Percentiles rank a stretch among this genome's conserved stretches.
Conservation (phyloP, 257 asterid genomes). For the Fraxinus cuspidata region DNA sequence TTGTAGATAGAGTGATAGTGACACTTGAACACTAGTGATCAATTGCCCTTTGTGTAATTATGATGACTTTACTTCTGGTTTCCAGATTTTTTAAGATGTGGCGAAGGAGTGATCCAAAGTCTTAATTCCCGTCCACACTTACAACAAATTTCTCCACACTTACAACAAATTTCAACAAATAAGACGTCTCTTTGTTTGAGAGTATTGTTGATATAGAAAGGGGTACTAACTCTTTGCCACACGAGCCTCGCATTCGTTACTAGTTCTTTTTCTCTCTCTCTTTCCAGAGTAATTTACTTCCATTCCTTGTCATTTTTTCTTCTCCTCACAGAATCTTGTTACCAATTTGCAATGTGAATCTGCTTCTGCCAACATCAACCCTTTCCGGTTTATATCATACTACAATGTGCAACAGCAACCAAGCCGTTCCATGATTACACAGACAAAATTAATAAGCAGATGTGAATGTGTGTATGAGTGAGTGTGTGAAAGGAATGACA, state of each 20-base stretch:
- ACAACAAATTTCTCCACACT: background rate
- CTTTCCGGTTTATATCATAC: background rate
- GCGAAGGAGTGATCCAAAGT: background rate
- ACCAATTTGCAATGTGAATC: background rate
- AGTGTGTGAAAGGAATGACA: background rate
- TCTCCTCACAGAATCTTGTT: background rate
- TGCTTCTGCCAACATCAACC: slow-evolving; percentile 11
- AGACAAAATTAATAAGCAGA: background rate
- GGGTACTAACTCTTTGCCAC: background rate
- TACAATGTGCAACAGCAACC: background rate
- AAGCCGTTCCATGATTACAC: background rate
- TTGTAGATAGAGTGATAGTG: background rate
- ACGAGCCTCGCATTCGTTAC: background rate
- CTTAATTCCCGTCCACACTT: background rate
- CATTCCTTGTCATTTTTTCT: background rate
- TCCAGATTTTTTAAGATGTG: background rate
- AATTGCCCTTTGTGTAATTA: background rate
- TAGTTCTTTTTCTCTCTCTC: no score
- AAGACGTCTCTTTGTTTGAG: background rate
- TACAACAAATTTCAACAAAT: background rate
- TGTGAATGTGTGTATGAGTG: background rate
- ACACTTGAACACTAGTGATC: background rate
- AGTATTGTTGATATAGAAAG: background rate
- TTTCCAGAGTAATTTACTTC: background rate
- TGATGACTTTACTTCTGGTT: background rate